Percentiles rank a stretch among this genome's conserved stretches.
phyloP scores from a whole-genome alignment of 257 asterid species.

The Solanum phureja region DNA sequence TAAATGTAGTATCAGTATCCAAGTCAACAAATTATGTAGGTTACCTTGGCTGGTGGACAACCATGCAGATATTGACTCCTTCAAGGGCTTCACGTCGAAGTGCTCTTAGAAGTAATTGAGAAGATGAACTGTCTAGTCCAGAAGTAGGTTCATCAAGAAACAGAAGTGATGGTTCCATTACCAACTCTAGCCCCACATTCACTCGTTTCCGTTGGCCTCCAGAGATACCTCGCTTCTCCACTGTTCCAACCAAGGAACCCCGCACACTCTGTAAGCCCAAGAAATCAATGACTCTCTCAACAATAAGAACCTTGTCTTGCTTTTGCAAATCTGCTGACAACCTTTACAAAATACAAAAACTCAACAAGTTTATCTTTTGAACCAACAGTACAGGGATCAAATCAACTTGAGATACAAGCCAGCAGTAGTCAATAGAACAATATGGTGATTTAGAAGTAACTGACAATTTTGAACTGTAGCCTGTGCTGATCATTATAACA shows the following conservation, averaged over 20 bases:
- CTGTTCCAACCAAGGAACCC: conserved; percentile 78
- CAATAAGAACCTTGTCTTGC: conserved; percentile 77
- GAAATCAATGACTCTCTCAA: conserved; percentile 79
- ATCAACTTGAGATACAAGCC: neutral
- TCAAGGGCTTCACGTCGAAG: conserved; percentile 90
- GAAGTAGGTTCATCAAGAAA: conserved; percentile 94
- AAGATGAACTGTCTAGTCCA: conserved; percentile 91
- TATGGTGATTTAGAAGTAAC: neutral
- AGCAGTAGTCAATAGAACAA: neutral
- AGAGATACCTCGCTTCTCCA: conserved; percentile 88
- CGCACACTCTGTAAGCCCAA: conserved; percentile 79
- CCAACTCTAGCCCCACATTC: conserved; percentile 89
- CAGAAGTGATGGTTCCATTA: conserved; percentile 91
- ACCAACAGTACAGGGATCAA: neutral
- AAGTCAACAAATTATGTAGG: neutral
- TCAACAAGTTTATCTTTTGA: conserved; percentile 10
- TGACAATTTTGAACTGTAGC: neutral
- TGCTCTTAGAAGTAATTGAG: conserved; percentile 84
- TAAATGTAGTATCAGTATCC: neutral
- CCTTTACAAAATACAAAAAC: conserved; percentile 34
- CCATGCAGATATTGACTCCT: conserved; percentile 95
- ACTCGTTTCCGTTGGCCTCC: conserved; percentile 97
- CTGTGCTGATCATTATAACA: neutral
- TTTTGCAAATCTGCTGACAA: conserved; percentile 63
- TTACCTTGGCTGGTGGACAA: conserved; percentile 97